A percentile compares a stretch with the other conserved stretches of the same genome.
phyloP scores from a whole-genome alignment of 139 green algal genomes.

The Chlamydomonas sphaeroides region DNA sequence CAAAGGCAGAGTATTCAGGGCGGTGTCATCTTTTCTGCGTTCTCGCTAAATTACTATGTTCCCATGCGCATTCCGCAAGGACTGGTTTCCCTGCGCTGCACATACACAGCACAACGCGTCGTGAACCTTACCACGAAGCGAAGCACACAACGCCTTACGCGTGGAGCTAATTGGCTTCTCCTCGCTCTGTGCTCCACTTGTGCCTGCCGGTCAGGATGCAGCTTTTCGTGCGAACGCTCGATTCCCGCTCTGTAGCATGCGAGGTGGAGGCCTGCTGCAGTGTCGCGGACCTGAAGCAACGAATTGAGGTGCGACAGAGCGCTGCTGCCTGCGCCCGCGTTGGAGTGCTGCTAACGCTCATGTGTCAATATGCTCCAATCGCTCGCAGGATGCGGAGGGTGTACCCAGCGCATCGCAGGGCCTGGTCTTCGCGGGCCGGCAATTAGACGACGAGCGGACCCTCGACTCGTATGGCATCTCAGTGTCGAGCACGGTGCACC shows the following conservation, averaged over 20 bases:
- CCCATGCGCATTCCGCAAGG: no score
- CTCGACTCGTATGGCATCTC: slow-evolving; percentile 34
- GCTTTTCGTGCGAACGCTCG: slow-evolving; percentile 64
- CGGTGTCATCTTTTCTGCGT: no score
- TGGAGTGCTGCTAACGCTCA: no score
- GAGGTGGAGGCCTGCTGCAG: slow-evolving; percentile 30
- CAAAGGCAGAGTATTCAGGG: no score
- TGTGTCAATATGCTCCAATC: no score
- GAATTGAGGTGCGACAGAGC: slow-evolving; percentile 55
- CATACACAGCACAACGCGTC: no score
- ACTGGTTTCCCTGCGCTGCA: no score
- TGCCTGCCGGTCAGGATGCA: slow-evolving; percentile 52
- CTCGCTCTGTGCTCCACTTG: no score
- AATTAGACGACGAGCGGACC: slow-evolving; percentile 44
- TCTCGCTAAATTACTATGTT: no score
- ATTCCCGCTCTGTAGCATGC: slow-evolving; percentile 36
- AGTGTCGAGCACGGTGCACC: slow-evolving; percentile 50
- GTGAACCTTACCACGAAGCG: no score
- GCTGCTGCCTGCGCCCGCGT: background rate
- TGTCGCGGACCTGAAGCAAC: slow-evolving; percentile 57
- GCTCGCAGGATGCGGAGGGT: background rate
- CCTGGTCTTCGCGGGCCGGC: slow-evolving; percentile 20
- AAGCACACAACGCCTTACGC: no score
- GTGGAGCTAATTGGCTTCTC: no score
- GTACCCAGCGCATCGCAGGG: slow-evolving; percentile 4